Base-by-base conservation (phyloP, 805 yeast species). In the Millerago galiae region DNA sequence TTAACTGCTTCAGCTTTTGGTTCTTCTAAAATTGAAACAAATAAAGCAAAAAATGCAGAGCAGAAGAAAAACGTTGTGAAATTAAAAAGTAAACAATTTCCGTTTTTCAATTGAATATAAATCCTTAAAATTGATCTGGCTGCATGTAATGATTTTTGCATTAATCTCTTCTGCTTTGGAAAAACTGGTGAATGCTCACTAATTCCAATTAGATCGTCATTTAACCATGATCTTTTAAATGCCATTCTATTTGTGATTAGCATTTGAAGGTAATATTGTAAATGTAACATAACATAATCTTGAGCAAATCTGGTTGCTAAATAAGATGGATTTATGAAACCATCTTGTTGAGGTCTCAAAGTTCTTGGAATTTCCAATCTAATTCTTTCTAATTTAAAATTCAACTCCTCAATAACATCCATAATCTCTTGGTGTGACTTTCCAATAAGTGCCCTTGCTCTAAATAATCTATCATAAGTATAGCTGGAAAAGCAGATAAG, bases 231-330 rank as follows among this genome's bases (percentile, higher is more conserved):
- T 34, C 52, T 46, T 8, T 48, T 49, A 17, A 54, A 56, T 3
- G 61, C 56, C 55, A 55, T 50, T 45, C 59, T 49, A 44, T 55
- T 56, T 29, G 52, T 45, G 9, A 53, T 42, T 50, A 56, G 44
- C 10, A 42, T 35, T 16, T 47, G 46, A 3, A 52, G 40, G 32
- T 48, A 46, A 31, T 48, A 53, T n/a, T 49, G 50, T 12, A 51
- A 36, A 28, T 55, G 58, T 11, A 52, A n/a, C 13, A 47, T 26
- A 4, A 45, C 43, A 14, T 43, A 36, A 13, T 49, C 51, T 7
- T 45, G 25, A 13, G 37, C 10, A 7, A 37, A 27, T 10, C 25
- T 34, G 1, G 29, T 6, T 3, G 16, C 12, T 5, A 44, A 9
- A 18, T 24, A 5, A 1, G 3, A 8, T 8, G 34, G 24, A 25